Percentiles rank a stretch among this genome's conserved stretches.
These are phyloP conservation scores for Mycosphaerella sp. DNA, from an alignment of 2,329 filamentous ascomycete species.

Conservation along the genomic window DNA sequence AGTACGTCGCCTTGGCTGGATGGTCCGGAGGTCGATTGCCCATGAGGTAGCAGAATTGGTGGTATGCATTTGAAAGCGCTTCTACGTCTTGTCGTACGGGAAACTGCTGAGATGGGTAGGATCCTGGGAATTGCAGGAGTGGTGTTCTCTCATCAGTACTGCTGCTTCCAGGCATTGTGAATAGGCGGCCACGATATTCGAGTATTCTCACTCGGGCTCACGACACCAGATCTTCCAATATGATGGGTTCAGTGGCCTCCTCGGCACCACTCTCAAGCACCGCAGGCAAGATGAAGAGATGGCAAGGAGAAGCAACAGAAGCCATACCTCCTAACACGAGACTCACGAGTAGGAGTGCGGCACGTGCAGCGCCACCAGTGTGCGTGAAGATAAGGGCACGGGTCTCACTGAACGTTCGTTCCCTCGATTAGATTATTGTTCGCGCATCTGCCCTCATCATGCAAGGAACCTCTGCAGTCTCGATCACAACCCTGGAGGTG, in stretches of 20 bases:
- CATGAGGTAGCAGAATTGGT: slow-evolving; percentile 36
- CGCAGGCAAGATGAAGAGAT: not conserved
- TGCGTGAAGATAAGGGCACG: not conserved
- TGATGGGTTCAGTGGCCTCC: not conserved
- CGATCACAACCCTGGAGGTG: not conserved
- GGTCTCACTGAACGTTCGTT: not conserved
- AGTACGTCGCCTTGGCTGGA: slow-evolving; percentile 21
- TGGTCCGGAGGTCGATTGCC: slow-evolving; percentile 33
- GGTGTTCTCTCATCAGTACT: slow-evolving; percentile 24
- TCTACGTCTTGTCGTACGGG: not conserved
- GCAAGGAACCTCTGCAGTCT: not conserved
- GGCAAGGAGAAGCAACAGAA: not conserved
- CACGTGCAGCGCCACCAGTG: slow-evolving; percentile 7
- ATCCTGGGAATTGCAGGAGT: slow-evolving; percentile 27
- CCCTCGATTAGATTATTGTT: not conserved
- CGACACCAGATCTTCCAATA: not conserved
- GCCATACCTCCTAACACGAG: not conserved
- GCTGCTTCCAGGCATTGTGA: slow-evolving; percentile 11
- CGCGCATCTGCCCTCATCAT: not conserved
- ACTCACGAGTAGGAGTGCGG: not conserved
- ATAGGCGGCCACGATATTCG: not conserved
- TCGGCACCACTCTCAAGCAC: not conserved
- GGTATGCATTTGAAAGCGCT: slow-evolving; percentile 24
- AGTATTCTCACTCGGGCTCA: not conserved
- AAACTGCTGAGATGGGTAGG: slow-evolving; percentile 5